Base-by-base conservation (phyloP, 371 early-diverging fungal species). In the Mortierella sp. region DNA sequence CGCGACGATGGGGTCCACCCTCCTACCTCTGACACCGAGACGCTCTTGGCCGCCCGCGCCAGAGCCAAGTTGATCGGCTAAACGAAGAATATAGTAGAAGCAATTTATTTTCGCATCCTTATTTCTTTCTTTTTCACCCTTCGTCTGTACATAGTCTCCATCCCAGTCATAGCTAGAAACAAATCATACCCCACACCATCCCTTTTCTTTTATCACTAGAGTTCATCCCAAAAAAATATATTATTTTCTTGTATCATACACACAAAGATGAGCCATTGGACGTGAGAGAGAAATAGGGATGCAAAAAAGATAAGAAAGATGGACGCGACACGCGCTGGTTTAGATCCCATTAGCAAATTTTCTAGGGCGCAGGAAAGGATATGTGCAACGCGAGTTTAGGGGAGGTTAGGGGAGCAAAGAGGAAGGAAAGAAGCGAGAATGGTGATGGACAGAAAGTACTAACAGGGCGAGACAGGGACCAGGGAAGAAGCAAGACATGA, bases 1-100 rank as follows among this genome's bases (percentile, higher is more conserved):
- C 37, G 74, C 24, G 10, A 58, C 29, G 74, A 74, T 41, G 74
- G 74, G 4, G 39, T 66, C 19, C 74, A 74, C 68, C 74, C 74
- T 9, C 44, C 26, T 26, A 55, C 44, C 6, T 37, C 61, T 16
- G 74, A 74, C 19, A 37, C 61, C 39, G 74, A 74, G 63, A 40
- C 67, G 24, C 74, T 74, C 34, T 47, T 68, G 43, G 74, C 74
- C 9, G 74, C 67, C 29, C 66, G 66, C 19, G 66, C 66, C 14
- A 40, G 66, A 29, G 66, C 66, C 41, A 66, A 66, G 45, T 66
- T 66, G 66, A 44, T 66, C 26, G 58, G 58, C 16, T 43, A 45
- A 64, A 43, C 16, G 16, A 45, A 5, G 16, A 45, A 19, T 19
- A 7, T 58, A 58, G 55, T 10, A 24, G 3, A 34, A 58, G 58